These are phyloP conservation scores for Phialemoniopsis sp. DNA, from an alignment of 2,329 filamentous ascomycete species.

Conservation along the genomic window DNA sequence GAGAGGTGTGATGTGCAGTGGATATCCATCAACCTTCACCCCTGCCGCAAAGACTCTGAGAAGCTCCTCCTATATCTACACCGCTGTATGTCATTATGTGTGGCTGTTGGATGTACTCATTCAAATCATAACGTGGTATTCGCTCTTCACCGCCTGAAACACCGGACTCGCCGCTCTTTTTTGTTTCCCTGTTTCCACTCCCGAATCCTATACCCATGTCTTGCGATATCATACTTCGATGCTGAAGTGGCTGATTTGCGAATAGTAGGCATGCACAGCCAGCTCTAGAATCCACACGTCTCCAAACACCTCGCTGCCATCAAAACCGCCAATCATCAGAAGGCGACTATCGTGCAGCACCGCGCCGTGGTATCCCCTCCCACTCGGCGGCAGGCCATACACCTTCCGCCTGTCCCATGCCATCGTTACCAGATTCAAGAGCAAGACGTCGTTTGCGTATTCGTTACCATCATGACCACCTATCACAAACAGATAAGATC, in stretches of 20 bases:
- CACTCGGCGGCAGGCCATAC: constrained; percentile 59
- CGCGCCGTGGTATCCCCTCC: constrained; percentile 63
- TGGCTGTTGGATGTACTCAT: too few species aligned
- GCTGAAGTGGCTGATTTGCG: constrained; percentile 68
- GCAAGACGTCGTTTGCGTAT: constrained; percentile 64
- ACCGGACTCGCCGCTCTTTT: not conserved
- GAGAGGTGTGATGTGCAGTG: too few species aligned
- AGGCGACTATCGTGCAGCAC: constrained; percentile 63
- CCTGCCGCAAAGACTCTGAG: too few species aligned
- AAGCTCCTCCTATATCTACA: too few species aligned
- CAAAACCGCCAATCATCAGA: constrained; percentile 63
- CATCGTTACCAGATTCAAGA: constrained; percentile 69
- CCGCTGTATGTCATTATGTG: too few species aligned
- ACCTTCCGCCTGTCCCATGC: constrained; percentile 66
- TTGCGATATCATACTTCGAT: constrained; percentile 52
- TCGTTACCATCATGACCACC: constrained; percentile 68
- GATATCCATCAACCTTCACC: too few species aligned
- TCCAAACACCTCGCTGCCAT: constrained; percentile 63
- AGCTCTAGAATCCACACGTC: constrained; percentile 66
- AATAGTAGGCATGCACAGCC: constrained; percentile 68
- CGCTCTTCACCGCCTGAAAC: too few species aligned
- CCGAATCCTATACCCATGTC: too few species aligned
- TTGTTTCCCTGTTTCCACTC: not conserved
- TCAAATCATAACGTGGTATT: not conserved
- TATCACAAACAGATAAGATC: constrained; percentile 66